Evolutionary conservation across 2,329 filamentous ascomycete genomes (phyloP), one percentile per base, ranked within the genome.

Genomic region (Aschersonia sp.): DNA sequence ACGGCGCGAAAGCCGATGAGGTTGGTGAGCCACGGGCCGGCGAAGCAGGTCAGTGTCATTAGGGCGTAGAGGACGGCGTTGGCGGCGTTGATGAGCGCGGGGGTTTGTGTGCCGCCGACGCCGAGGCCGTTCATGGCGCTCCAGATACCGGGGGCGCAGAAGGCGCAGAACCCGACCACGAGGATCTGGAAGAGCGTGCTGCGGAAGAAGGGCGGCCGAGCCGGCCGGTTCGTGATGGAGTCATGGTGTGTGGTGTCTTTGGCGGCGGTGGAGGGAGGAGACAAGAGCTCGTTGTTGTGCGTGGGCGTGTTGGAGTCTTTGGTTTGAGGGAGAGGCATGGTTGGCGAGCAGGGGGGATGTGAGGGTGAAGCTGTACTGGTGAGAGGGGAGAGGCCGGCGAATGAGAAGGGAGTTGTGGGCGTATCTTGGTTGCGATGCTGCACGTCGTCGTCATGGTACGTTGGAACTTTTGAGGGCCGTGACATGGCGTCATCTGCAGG

Each of bases 161-260:
- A 76, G 1, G 71, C 74, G 0, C 75, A 72, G 10, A 62, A 65
- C 9, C 74, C 73, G 44, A 75, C 74, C 12, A 77, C 62, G 20
- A 69, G 70, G 40, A 72, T 72, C 54, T 77, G 74, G 63, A 74
- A 75, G 1, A 77, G 63, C 0, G 71, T 74, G 32, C 32, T 38
- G 7, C 32, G 7, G 32, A 38, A 38, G 32, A 38, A 38, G 7
- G 32, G 32, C 12, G 32, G 32, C 32, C 7, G 20, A 20, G 20
- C 20, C 20, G 20, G 20, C 20, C 20, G 20, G 20, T 20, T 20
- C 20, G 20, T 20, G 20, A 20, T 20, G 20, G 20, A 20, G 20
- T 20, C 20, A 20, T 20, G 20, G 20, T 20, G 20, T 20, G 32
- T 12, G 32, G 32, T 38, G 32, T 7, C 3, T 12, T 38, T 38